phyloP scores from a whole-genome alignment of 495 filamentous ascomycete species.

The Zalerion maritima region DNA sequence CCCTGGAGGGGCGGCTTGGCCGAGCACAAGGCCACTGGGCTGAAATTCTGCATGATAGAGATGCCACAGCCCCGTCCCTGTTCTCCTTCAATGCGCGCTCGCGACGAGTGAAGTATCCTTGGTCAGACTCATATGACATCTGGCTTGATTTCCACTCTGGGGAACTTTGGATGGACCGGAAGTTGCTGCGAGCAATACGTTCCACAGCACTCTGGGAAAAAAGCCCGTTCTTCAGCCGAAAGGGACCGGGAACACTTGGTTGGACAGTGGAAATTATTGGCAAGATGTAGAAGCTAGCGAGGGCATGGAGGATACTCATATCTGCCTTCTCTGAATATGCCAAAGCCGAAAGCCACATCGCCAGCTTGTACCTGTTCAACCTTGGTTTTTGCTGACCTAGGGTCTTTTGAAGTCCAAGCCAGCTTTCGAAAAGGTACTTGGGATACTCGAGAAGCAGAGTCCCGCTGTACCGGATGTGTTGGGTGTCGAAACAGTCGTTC shows the following conservation, averaged over 20 bases:
- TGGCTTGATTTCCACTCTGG: no score
- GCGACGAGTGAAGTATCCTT: neutral
- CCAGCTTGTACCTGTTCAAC: slow-evolving; percentile 21
- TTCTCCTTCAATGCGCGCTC: neutral
- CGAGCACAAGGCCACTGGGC: slow-evolving; percentile 16
- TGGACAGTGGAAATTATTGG: slow-evolving; percentile 10
- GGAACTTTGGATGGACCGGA: no score
- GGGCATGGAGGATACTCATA: slow-evolving; percentile 18
- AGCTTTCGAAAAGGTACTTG: slow-evolving; percentile 13
- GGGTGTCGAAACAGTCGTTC: no score
- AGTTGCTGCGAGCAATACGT: no score
- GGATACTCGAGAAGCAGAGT: slow-evolving; percentile 7
- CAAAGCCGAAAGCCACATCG: slow-evolving; percentile 32
- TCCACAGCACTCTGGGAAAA: no score
- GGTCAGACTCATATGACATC: neutral
- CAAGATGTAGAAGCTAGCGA: slow-evolving; percentile 22
- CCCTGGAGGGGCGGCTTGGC: neutral
- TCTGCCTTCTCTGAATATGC: slow-evolving; percentile 16
- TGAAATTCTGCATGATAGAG: slow-evolving; percentile 8
- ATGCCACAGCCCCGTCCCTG: slow-evolving; percentile 1
- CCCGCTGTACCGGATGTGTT: no score
- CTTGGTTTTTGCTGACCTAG: slow-evolving; percentile 7
- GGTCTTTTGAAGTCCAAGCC: slow-evolving; percentile 21
- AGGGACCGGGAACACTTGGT: slow-evolving; percentile 2
- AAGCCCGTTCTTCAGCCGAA: slow-evolving; percentile 9